A percentile compares a stretch with the other conserved stretches of the same genome.
Evolutionary conservation across 345 rosid species (phyloP).

Genomic region (Heritiera fomes): DNA sequence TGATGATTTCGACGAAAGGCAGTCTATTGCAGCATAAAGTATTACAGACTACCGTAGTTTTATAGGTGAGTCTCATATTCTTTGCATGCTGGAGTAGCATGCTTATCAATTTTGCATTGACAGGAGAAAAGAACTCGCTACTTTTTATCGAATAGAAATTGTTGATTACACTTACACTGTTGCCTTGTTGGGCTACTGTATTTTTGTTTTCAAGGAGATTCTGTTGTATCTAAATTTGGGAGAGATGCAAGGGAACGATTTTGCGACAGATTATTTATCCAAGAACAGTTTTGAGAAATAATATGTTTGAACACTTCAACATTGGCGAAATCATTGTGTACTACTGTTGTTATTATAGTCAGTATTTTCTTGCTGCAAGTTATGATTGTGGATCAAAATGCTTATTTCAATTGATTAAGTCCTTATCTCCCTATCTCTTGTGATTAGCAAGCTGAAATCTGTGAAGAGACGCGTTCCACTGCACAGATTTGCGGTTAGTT

Average conservation of each 20-base stretch:
- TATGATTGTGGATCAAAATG: no score
- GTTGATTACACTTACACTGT: slow-evolving; percentile 10
- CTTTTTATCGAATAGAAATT: slow-evolving; percentile 18
- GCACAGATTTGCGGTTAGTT: background rate
- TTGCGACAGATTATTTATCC: background rate
- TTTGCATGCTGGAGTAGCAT: slow-evolving; percentile 57
- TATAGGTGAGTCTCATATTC: slow-evolving; percentile 37
- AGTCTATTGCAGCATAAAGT: slow-evolving; percentile 63
- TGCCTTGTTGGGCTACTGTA: slow-evolving; percentile 13
- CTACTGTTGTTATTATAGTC: no score
- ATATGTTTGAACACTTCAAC: background rate
- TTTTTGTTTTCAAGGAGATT: slow-evolving; percentile 17
- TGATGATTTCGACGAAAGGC: slow-evolving; percentile 72
- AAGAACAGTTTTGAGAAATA: background rate
- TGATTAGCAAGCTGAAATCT: no score
- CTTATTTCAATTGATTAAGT: no score
- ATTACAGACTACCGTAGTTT: slow-evolving; percentile 30
- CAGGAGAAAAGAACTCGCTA: slow-evolving; percentile 21
- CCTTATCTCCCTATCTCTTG: no score
- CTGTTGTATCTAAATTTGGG: slow-evolving; percentile 33
- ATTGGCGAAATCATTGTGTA: background rate
- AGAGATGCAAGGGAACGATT: slow-evolving; percentile 18
- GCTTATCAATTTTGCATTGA: slow-evolving; percentile 54
- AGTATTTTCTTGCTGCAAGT: no score
- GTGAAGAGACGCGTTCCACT: background rate